Conservation (phyloP, 129 eudicot species). For the Smallanthus sonchifolius region DNA sequence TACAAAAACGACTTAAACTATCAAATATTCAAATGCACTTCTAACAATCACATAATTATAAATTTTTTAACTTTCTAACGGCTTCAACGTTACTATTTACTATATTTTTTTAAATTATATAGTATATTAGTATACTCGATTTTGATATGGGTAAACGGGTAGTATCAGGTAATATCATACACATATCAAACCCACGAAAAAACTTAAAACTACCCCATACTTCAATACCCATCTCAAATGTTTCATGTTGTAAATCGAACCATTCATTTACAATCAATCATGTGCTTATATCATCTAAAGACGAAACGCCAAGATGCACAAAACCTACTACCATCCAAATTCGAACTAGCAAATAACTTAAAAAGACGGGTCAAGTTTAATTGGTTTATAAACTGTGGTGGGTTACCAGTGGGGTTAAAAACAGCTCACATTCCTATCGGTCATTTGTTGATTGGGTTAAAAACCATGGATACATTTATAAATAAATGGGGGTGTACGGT, state of each 20-base stretch:
- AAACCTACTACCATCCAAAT: conserved; percentile 4
- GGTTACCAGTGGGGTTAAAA: neutral
- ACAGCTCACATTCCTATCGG: neutral
- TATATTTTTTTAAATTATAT: too few species aligned
- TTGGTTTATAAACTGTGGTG: neutral
- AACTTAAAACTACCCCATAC: too few species aligned
- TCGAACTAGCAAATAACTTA: neutral
- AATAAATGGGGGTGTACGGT: neutral
- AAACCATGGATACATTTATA: neutral
- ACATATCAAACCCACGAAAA: too few species aligned
- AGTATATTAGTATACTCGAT: too few species aligned
- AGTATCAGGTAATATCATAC: too few species aligned
- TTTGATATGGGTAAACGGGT: too few species aligned
- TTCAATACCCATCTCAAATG: too few species aligned
- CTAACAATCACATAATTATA: too few species aligned
- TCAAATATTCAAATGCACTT: too few species aligned
- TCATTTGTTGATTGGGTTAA: neutral
- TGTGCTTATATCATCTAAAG: neutral
- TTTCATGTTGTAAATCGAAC: neutral
- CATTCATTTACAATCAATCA: conserved; percentile 1
- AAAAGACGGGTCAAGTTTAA: neutral
- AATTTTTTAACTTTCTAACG: too few species aligned
- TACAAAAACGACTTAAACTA: too few species aligned
- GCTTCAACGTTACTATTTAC: too few species aligned
- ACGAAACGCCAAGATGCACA: neutral